Evolutionary conservation across 345 rosid genomes (phyloP).

Genomic region (Euphorbia tirucalli): DNA sequence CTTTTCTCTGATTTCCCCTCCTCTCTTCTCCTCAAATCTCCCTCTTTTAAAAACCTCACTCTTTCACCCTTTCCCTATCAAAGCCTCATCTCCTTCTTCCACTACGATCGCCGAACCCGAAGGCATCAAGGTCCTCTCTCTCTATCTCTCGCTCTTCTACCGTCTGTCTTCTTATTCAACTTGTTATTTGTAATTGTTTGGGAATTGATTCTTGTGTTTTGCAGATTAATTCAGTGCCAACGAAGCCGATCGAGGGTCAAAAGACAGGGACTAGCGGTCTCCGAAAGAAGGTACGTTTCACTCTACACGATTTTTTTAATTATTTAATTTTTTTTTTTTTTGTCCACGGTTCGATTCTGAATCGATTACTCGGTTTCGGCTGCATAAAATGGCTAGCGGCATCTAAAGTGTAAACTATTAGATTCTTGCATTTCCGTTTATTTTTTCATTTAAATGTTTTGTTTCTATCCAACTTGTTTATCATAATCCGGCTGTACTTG

Average conservation of each 20-base stretch:
- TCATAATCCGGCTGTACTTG: too few relatives aligned
- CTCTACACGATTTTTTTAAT: too few relatives aligned
- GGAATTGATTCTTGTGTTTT: neutral
- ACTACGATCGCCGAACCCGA: conserved; percentile 59
- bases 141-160: too few relatives aligned
- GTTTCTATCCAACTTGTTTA: too few relatives aligned
- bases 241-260: conserved; percentile 31
- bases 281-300: conserved; percentile 45
- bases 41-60: conserved; percentile 23
- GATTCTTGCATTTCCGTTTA: too few relatives aligned
- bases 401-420: too few relatives aligned
- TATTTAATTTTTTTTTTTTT: too few relatives aligned
- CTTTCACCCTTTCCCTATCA: conserved; percentile 23
- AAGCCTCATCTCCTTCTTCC: conserved; percentile 50
- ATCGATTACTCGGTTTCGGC: neutral
- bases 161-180: neutral
- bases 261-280: conserved; percentile 33
- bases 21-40: conserved; percentile 21
- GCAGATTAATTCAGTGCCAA: conserved; percentile 30
- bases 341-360: neutral
- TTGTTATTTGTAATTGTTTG: neutral
- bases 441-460: neutral
- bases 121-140: conserved; percentile 30
- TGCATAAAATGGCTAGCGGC: too few relatives aligned
- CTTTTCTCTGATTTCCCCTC: conserved; percentile 31